These are phyloP conservation scores for Smittium culicis DNA, from an alignment of 371 early-diverging fungal species.

Conservation along the genomic window DNA sequence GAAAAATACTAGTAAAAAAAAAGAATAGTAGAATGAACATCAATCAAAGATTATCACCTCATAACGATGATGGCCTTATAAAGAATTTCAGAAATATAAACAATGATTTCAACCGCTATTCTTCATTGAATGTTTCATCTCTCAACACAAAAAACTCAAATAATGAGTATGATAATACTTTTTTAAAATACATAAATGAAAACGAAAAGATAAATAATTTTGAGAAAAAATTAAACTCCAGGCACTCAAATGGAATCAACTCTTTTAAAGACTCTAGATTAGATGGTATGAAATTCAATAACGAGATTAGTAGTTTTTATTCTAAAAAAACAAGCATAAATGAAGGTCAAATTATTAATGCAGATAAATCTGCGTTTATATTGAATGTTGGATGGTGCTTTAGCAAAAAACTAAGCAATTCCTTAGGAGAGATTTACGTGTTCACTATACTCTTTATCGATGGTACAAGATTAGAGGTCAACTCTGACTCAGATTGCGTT, in stretches of 20 bases:
- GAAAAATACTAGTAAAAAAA: neutral
- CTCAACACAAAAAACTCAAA: neutral
- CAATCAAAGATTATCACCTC: too few relatives aligned
- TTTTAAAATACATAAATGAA: neutral
- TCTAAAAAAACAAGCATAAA: too few relatives aligned
- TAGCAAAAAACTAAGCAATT: constrained; percentile 7
- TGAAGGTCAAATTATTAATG: neutral
- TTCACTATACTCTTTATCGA: constrained; percentile 25
- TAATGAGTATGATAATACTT: neutral
- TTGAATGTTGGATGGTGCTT: constrained; percentile 9
- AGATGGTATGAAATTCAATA: neutral
- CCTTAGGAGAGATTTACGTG: constrained; percentile 13
- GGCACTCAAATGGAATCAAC: neutral
- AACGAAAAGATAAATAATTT: neutral
- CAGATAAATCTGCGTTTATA: neutral
- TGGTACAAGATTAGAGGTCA: constrained; percentile 14
- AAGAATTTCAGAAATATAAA: neutral
- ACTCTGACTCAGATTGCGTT: constrained; percentile 1
- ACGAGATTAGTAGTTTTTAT: neutral
- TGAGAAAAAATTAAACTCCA: neutral
- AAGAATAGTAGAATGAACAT: too few relatives aligned
- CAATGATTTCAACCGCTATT: neutral
- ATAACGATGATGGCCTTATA: neutral
- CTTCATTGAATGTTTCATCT: neutral
- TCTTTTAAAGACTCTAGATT: neutral